Evolutionary conservation across 2,329 filamentous ascomycete genomes (phyloP).

Genomic region (Beauveria sp.): DNA sequence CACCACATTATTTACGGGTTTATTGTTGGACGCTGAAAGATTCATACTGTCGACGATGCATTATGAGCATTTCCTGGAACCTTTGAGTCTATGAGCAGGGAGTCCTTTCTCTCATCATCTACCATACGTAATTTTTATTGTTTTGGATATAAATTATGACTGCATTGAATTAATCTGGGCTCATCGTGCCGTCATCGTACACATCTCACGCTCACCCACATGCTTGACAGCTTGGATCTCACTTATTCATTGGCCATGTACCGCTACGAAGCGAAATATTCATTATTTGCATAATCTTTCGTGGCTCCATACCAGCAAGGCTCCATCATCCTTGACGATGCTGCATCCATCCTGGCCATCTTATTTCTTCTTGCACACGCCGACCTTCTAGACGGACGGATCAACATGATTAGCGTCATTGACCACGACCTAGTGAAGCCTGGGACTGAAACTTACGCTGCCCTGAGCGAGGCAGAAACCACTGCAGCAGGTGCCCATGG

Average conservation of each 20-base stretch:
- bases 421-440: background rate
- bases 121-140: conserved; percentile 6
- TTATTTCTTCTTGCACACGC: background rate
- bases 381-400: background rate
- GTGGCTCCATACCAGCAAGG: background rate
- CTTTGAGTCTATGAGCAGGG: background rate
- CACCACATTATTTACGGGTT: background rate
- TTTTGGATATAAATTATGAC: conserved; percentile 10
- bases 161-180: background rate
- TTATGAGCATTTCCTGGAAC: background rate
- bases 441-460: background rate
- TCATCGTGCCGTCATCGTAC: background rate
- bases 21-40: background rate
- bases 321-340: background rate
- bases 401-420: background rate
- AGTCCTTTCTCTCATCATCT: background rate
- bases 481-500: background rate
- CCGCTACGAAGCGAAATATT: too few species aligned
- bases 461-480: background rate
- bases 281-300: background rate
- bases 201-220: too few species aligned
- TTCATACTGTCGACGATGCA: background rate
- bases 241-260: too few species aligned
- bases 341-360: too few species aligned
- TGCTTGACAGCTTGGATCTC: too few species aligned